These are phyloP conservation scores for Coemansia umbellata DNA, from an alignment of 192 early-diverging fungal genomes.

Conservation along the genomic window DNA sequence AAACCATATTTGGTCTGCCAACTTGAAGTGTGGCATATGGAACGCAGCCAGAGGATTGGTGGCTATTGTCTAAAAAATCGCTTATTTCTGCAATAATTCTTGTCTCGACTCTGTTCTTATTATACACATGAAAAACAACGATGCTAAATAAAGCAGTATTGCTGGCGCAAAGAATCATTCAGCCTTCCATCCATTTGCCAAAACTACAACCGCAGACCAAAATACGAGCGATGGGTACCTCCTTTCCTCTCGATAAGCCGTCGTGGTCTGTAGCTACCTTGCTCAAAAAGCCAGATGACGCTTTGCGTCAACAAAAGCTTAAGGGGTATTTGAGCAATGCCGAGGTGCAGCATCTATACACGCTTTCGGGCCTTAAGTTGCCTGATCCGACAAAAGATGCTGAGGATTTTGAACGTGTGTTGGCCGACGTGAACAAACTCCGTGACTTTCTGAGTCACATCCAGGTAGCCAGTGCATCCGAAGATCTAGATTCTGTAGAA, in stretches of 20 bases:
- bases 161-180: too few relatives aligned
- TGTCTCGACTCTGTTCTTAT: too few relatives aligned
- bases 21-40: too few relatives aligned
- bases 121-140: too few relatives aligned
- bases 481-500: constrained; percentile 15
- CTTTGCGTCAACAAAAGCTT: background rate
- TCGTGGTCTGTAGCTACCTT: constrained; percentile 20
- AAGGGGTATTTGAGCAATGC: background rate
- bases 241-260: constrained; percentile 20
- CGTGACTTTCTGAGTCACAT: constrained; percentile 41
- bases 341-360: constrained; percentile 20
- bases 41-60: too few relatives aligned
- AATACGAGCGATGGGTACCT: background rate
- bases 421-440: constrained; percentile 30
- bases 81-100: too few relatives aligned
- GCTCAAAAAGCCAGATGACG: constrained; percentile 7
- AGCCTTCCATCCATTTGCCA: too few relatives aligned
- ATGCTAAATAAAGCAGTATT: too few relatives aligned
- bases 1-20: too few relatives aligned
- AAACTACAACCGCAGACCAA: too few relatives aligned
- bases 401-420: background rate
- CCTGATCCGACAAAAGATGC: constrained; percentile 6
- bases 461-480: constrained; percentile 11
- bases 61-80: too few relatives aligned
- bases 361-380: constrained; percentile 25